Base-by-base conservation (phyloP, 352 stramenopile species). In the Phytophthora boehmeriae region DNA sequence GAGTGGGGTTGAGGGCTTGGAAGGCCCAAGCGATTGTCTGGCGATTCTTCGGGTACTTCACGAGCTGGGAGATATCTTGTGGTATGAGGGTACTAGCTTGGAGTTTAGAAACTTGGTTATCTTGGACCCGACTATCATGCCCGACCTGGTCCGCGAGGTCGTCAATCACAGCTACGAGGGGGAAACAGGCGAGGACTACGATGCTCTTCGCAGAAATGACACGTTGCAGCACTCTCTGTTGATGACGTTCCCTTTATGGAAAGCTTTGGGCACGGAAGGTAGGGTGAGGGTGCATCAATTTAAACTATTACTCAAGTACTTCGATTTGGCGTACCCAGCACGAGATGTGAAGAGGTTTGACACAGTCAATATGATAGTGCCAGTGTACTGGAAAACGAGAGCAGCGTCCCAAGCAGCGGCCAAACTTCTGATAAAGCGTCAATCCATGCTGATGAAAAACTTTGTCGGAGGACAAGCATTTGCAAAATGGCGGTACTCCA, bases 101-200 rank as follows among this genome's bases (percentile, higher is more conserved):
- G 20, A 35, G 6, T 22, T 52, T 0, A 4, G 22, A 1, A 2
- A 63, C 1, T 20, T 28, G 0, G 20, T 72, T 8, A 61, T 68
- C 39, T n/a, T 68, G 5, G 49, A 59, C 35, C 59, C 46, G 8
- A 46, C 14, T 0, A 16, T 68, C n/a, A 53, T 72, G 44, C 47
- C 68, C 10, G 52, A 73, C 9, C 20, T 68, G 14, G 32, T 72
- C 2, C 41, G 51, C 2, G 28, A 73, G 6, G 47, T 73, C 1
- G 13, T 73, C 30, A 65, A 65, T 14, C 52, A 73, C 20, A 28
- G 41, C 6, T 49, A 66, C 14, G 34, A 14, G 14, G 34, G 34
- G 4, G 14, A 41, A 5, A 41, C 11, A 16, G 34, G 34, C 9
- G 34, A 41, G 10, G 9, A 9, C 9, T 41, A 41, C 14, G 34